These are phyloP conservation scores for Straminergon stramineum DNA, from an alignment of 225 moss, liverwort and hornwort species.

Conservation along the genomic window DNA sequence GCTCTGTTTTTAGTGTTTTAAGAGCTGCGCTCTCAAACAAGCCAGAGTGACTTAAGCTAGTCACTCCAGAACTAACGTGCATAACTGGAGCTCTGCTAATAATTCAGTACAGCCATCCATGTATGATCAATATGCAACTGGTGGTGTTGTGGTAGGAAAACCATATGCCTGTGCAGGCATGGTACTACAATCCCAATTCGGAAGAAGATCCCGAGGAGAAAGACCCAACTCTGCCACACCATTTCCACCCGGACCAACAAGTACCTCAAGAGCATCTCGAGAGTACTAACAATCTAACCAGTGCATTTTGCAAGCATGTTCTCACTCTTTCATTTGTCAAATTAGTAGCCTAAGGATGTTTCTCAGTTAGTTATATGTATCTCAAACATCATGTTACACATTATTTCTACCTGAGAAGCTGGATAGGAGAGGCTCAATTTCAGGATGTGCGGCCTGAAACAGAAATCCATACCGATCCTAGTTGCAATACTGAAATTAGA, in stretches of 20 bases:
- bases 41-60: background rate
- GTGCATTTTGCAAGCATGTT: background rate
- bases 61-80: background rate
- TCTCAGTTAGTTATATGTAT: background rate
- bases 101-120: background rate
- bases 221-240: slow-evolving; percentile 46
- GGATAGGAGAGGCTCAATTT: background rate
- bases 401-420: background rate
- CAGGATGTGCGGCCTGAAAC: background rate
- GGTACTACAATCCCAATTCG: slow-evolving; percentile 60
- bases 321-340: background rate
- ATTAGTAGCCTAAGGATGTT: background rate
- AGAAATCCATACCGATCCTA: background rate
- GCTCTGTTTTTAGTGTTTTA: background rate
- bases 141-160: background rate
- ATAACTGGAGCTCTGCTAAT: background rate
- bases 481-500: background rate
- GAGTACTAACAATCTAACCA: background rate
- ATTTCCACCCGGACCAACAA: slow-evolving; percentile 35
- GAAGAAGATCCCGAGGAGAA: slow-evolving; percentile 39
- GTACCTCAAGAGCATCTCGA: slow-evolving; percentile 37
- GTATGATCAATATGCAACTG: background rate
- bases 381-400: background rate
- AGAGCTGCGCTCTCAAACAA: background rate
- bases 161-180: slow-evolving; percentile 19